A percentile compares a stretch with the other conserved stretches of the same genome.
Evolutionary conservation across 495 filamentous ascomycete species (phyloP).

Genomic region (Viridothelium virens): DNA sequence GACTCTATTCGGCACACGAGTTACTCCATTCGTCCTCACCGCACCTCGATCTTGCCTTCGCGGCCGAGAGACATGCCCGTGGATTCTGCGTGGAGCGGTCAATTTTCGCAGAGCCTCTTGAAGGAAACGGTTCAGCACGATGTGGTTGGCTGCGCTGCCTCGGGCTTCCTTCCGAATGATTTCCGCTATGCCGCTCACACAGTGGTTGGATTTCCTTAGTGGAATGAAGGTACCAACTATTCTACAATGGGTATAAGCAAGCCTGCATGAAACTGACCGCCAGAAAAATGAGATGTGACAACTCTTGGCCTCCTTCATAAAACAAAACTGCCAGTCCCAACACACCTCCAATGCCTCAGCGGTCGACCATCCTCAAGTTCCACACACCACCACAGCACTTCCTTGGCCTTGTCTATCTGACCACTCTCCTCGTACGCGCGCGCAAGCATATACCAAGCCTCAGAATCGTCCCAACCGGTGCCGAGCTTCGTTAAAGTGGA

Average conservation of each 20-base stretch:
- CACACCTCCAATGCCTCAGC: conserved; percentile 51
- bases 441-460: conserved; percentile 87
- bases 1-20: not conserved
- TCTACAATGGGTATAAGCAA: conserved; percentile 6
- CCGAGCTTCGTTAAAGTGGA: conserved; percentile 74
- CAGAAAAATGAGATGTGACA: not conserved
- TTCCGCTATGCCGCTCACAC: too few species aligned
- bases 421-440: conserved; percentile 76
- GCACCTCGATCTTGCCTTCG: conserved; percentile 1
- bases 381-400: conserved; percentile 68
- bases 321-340: conserved; percentile 51
- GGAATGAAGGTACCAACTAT: not conserved
- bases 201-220: not conserved
- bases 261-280: not conserved
- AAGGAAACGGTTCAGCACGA: too few species aligned
- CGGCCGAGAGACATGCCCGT: not conserved
- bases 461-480: conserved; percentile 84
- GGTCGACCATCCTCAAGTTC: conserved; percentile 61
- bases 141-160: too few species aligned
- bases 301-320: conserved; percentile 31
- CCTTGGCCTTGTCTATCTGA: conserved; percentile 74
- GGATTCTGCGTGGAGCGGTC: conserved; percentile 6
- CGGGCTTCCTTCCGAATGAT: too few species aligned
- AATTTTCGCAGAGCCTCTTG: not conserved
- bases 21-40: not conserved